A percentile compares a stretch with the other conserved stretches of the same genome.
Evolutionary conservation across 371 early-diverging fungal genomes (phyloP).

Genomic region (Rhizopus delemar): DNA sequence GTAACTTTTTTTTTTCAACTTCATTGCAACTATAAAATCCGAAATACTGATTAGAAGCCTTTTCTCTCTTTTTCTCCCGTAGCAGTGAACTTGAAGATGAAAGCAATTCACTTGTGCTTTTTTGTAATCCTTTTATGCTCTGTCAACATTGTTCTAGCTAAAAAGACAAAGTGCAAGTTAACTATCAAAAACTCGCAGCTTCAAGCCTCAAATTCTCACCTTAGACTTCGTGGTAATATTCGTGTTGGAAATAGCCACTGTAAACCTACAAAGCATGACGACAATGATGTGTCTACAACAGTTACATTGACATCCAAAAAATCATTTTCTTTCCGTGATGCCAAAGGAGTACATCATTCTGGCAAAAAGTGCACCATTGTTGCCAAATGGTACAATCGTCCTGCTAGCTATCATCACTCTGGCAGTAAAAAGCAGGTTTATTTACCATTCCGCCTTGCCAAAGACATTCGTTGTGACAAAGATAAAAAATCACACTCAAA

Average conservation of each 20-base stretch:
- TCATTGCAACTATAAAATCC: too few relatives aligned
- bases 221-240: constrained; percentile 22
- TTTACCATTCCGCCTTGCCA: constrained; percentile 11
- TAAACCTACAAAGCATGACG: constrained; percentile 7
- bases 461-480: constrained; percentile 15
- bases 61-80: too few relatives aligned
- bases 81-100: background rate
- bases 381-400: constrained; percentile 20
- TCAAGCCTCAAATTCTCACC: constrained; percentile 11
- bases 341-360: constrained; percentile 6
- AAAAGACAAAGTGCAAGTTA: constrained; percentile 7
- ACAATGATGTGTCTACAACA: constrained; percentile 13
- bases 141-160: constrained; percentile 10
- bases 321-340: constrained; percentile 7
- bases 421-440: constrained; percentile 15
- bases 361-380: constrained; percentile 18
- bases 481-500: constrained; percentile 14
- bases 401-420: constrained; percentile 3
- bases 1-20: too few relatives aligned
- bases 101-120: constrained; percentile 1
- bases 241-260: constrained; percentile 9
- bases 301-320: constrained; percentile 11
- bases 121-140: constrained; percentile 11
- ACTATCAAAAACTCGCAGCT: constrained; percentile 17
- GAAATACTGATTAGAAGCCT: too few relatives aligned